phyloP scores from a whole-genome alignment of 2,329 filamentous ascomycete species.

The Phaeosphaeriaceae sp. region DNA sequence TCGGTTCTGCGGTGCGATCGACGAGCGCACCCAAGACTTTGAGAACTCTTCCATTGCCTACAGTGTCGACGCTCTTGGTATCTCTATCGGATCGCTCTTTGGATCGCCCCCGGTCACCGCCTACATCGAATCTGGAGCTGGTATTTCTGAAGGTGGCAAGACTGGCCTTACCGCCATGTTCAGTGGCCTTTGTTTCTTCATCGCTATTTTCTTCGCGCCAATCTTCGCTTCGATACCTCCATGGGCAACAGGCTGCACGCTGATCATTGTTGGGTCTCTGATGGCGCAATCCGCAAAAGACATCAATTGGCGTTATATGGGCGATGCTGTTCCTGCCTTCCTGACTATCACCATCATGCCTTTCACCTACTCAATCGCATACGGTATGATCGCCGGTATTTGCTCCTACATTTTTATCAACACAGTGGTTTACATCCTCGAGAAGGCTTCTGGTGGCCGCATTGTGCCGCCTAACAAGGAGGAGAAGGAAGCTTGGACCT shows the following conservation, averaged over 20 bases:
- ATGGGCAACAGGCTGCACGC: conserved; percentile 88
- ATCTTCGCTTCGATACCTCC: conserved; percentile 90
- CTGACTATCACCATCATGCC: conserved; percentile 86
- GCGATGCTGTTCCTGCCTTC: conserved; percentile 84
- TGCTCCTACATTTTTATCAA: conserved; percentile 80
- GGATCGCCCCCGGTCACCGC: conserved; percentile 83
- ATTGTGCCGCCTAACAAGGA: conserved; percentile 77
- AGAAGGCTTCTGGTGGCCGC: conserved; percentile 69
- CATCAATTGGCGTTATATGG: conserved; percentile 85
- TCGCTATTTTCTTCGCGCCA: conserved; percentile 86
- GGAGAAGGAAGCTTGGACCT: conserved; percentile 81
- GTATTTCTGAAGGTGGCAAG: conserved; percentile 84
- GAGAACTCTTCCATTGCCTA: conserved; percentile 85
- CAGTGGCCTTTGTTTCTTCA: conserved; percentile 77
- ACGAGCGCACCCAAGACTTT: conserved; percentile 84
- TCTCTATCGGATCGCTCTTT: conserved; percentile 80
- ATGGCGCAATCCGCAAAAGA: conserved; percentile 80
- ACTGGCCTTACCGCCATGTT: conserved; percentile 84
- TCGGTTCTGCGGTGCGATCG: conserved; percentile 78
- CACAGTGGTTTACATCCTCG: conserved; percentile 70
- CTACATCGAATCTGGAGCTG: conserved; percentile 87
- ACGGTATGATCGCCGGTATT: conserved; percentile 83
- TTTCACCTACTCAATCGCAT: conserved; percentile 87
- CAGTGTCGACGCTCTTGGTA: conserved; percentile 79
- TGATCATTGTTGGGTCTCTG: conserved; percentile 85